Percentiles rank a stretch among this genome's conserved stretches.
Conservation (phyloP, 108 stramenopile genomes). For the Conticribra weissflogii region DNA sequence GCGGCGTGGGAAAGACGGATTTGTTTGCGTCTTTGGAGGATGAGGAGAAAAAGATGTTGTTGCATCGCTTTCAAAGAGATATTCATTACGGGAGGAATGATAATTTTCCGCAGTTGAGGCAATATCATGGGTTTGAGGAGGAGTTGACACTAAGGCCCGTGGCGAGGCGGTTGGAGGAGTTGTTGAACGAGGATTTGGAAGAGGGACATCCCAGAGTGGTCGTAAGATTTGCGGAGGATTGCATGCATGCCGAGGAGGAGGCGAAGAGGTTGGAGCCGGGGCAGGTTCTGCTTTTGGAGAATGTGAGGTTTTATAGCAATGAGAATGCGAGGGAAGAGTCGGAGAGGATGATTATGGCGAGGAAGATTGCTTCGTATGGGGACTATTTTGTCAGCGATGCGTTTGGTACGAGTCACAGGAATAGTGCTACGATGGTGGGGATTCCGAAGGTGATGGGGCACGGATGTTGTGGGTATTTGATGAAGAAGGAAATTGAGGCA, state of each 20-base stretch:
- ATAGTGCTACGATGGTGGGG: slow-evolving; percentile 64
- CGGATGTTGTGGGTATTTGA: slow-evolving; percentile 63
- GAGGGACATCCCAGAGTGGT: slow-evolving; percentile 21
- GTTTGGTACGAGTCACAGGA: slow-evolving; percentile 99
- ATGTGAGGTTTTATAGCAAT: slow-evolving; percentile 94
- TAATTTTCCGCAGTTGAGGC: slow-evolving; percentile 43
- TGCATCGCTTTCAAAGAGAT: slow-evolving; percentile 24
- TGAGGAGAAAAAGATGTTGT: slow-evolving; percentile 37
- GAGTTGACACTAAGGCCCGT: slow-evolving; percentile 86
- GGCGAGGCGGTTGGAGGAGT: slow-evolving; percentile 74
- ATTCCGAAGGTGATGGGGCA: slow-evolving; percentile 57
- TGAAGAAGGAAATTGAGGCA: slow-evolving; percentile 86
- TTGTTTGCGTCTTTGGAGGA: slow-evolving; percentile 33
- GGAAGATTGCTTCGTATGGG: slow-evolving; percentile 59
- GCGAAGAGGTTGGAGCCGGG: slow-evolving; percentile 58
- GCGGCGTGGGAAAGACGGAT: slow-evolving; percentile 43
- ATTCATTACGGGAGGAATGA: background rate
- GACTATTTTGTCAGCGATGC: slow-evolving; percentile 97
- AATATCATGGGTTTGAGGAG: slow-evolving; percentile 46
- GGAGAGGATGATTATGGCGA: slow-evolving; percentile 34
- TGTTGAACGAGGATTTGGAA: slow-evolving; percentile 54
- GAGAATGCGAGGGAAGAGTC: slow-evolving; percentile 54
- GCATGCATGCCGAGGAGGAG: slow-evolving; percentile 56
- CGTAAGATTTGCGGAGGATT: slow-evolving; percentile 77
- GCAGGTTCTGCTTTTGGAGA: slow-evolving; percentile 88